Conservation (phyloP, 2,329 filamentous ascomycete species). For the Colletotrichum sidae region DNA sequence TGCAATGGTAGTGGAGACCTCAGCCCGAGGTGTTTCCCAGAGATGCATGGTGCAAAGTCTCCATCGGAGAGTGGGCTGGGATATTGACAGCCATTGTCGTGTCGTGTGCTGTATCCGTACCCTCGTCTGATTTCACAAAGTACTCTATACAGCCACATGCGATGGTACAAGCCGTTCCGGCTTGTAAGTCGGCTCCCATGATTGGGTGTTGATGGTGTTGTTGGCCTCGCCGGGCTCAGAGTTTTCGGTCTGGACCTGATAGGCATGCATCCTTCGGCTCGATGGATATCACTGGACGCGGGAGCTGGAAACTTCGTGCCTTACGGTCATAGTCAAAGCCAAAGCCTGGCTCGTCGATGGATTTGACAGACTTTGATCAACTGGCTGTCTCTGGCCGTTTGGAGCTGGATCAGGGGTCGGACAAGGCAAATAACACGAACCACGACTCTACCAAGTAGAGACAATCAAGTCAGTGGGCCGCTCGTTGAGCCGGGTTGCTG, state of each 20-base stretch:
- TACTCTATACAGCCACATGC: too few relatives aligned
- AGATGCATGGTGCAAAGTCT: slow-evolving; percentile 31
- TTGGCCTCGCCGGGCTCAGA: slow-evolving; percentile 32
- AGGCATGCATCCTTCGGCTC: slow-evolving; percentile 21
- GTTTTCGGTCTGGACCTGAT: slow-evolving; percentile 34
- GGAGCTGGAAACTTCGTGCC: too few relatives aligned
- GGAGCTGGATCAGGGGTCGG: slow-evolving; percentile 21
- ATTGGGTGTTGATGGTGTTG: slow-evolving; percentile 27
- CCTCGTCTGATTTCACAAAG: too few relatives aligned
- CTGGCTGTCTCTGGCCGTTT: slow-evolving; percentile 10
- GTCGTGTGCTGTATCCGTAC: slow-evolving; percentile 10
- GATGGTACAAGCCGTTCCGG: slow-evolving; percentile 12
- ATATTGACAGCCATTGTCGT: slow-evolving; percentile 14
- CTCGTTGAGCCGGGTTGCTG: too few relatives aligned
- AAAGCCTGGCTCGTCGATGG: too few relatives aligned
- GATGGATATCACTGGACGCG: background rate
- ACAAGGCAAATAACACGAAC: slow-evolving; percentile 3
- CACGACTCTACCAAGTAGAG: background rate
- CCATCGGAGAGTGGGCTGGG: slow-evolving; percentile 33
- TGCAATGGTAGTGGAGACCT: slow-evolving; percentile 20
- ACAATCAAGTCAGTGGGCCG: slow-evolving; percentile 1
- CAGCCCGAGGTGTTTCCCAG: slow-evolving; percentile 33
- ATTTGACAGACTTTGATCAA: background rate
- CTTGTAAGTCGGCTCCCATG: slow-evolving; percentile 22
- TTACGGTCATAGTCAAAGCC: too few relatives aligned